Conservation (phyloP, 352 stramenopile species). For the Pythium scleroteichum region DNA sequence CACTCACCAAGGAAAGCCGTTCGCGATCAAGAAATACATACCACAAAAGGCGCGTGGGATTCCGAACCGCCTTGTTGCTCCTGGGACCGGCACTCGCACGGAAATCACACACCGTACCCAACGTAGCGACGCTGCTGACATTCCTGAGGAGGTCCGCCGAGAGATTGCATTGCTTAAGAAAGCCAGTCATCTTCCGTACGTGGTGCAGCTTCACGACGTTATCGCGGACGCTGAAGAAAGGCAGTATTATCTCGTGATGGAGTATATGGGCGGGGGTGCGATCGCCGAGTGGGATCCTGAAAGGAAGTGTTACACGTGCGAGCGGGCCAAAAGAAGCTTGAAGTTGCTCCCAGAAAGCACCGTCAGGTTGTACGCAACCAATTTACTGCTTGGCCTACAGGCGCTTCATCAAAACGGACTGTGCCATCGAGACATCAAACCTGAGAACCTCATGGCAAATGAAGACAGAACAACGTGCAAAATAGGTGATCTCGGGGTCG, state of each 20-base stretch:
- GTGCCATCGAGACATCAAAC: conserved; percentile 88
- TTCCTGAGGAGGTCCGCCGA: conserved; percentile 63
- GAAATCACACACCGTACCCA: not conserved
- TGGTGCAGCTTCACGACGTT: conserved; percentile 73
- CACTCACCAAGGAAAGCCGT: conserved; percentile 65
- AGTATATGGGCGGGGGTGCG: conserved; percentile 81
- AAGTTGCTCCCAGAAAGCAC: conserved; percentile 46
- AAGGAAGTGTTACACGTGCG: conserved; percentile 60
- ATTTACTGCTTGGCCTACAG: conserved; percentile 67
- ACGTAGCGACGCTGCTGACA: conserved; percentile 1
- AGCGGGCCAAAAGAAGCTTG: conserved; percentile 41
- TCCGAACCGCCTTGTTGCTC: conserved; percentile 48
- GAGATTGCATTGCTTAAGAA: conserved; percentile 83
- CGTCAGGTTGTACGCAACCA: conserved; percentile 53
- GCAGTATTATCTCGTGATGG: conserved; percentile 80
- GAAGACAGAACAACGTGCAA: conserved; percentile 66
- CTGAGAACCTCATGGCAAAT: conserved; percentile 75
- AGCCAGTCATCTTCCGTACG: conserved; percentile 58
- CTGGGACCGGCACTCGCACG: not conserved
- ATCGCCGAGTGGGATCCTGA: conserved; percentile 78
- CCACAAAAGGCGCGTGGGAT: conserved; percentile 52
- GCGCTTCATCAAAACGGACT: conserved; percentile 74
- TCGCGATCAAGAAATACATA: conserved; percentile 72
- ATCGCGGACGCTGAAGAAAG: conserved; percentile 62
- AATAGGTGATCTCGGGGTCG: conserved; percentile 80